Evolutionary conservation across 306 rosid genomes (phyloP), one percentile per base, ranked within the genome.

Genomic region (Pterocarpus macrocarpus): DNA sequence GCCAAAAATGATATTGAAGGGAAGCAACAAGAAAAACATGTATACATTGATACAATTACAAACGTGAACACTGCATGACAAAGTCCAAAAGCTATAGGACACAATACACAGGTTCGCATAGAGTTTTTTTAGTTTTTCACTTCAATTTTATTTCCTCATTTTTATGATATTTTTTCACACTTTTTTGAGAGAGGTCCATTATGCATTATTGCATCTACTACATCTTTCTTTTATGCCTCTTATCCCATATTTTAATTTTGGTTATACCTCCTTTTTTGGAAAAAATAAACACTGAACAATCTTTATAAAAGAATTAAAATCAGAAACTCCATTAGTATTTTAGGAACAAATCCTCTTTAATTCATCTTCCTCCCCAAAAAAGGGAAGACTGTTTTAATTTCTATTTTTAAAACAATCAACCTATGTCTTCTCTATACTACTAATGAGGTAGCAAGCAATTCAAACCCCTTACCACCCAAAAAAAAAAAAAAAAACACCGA

Each of bases 1-100:
- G 30, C 30, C n/a, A 77, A 71, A 30, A 7, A 69, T 38, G 62
- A 81, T 52, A 69, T 53, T 15, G 8, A 62, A 82, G 41, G 30
- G 33, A 53, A 79, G 8, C 41, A 63, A 8, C 16, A n/a, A 57
- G 53, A 49, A 71, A 77, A 64, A 58, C 38, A 6, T 64, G 12
- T 69, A 32, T 69, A 22, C 44, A 34, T 6, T 7, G 30, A 43
- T 22, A 22, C 28, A 22, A 22, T 22, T 38, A 71, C 43, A 69
- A 45, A 59, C 77, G 67, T 11, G 69, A 53, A 39, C 28, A 69
- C 32, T 45, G 47, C 77, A 35, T 0, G 8, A 33, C 49, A 47
- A 22, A 64, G 39, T 67, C 32, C 64, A 66, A 13, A 35, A 55
- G 10, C 44, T 43, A 56, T 53, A 55, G 2, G 34, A 69, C 7